Evolutionary conservation across 2,329 filamentous ascomycete species (phyloP).

Genomic region (Grosmannia penicillata): DNA sequence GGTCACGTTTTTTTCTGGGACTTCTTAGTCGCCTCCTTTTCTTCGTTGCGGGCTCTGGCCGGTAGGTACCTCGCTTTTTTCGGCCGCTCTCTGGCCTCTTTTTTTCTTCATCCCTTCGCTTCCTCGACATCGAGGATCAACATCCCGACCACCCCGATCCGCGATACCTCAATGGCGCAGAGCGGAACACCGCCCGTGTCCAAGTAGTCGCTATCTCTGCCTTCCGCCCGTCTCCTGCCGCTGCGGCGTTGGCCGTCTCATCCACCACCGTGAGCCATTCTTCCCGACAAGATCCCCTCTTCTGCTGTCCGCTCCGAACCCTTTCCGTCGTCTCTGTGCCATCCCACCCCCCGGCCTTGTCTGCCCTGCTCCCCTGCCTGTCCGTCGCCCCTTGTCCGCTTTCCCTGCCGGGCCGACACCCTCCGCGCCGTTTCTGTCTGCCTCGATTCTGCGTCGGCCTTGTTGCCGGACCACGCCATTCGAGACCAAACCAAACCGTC

Average conservation of each 20-base stretch:
- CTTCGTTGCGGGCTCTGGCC: too few relatives aligned
- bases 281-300: neutral
- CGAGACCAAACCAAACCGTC: too few relatives aligned
- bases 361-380: neutral
- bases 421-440: neutral
- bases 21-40: conserved; percentile 1
- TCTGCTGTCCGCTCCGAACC: neutral
- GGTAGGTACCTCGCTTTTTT: too few relatives aligned
- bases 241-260: conserved; percentile 5
- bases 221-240: conserved; percentile 1
- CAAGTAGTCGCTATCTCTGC: neutral
- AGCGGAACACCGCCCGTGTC: neutral
- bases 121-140: conserved; percentile 1
- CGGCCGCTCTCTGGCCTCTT: conserved; percentile 2
- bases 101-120: neutral
- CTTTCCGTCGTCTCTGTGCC: too few relatives aligned
- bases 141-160: neutral
- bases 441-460: too few relatives aligned
- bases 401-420: neutral
- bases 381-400: neutral
- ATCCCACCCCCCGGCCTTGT: too few relatives aligned
- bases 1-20: conserved; percentile 1
- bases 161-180: neutral
- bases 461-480: too few relatives aligned
- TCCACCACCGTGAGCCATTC: neutral